Evolutionary conservation across 495 filamentous ascomycete genomes (phyloP).

Genomic region (Penicillium diatomitis): DNA sequence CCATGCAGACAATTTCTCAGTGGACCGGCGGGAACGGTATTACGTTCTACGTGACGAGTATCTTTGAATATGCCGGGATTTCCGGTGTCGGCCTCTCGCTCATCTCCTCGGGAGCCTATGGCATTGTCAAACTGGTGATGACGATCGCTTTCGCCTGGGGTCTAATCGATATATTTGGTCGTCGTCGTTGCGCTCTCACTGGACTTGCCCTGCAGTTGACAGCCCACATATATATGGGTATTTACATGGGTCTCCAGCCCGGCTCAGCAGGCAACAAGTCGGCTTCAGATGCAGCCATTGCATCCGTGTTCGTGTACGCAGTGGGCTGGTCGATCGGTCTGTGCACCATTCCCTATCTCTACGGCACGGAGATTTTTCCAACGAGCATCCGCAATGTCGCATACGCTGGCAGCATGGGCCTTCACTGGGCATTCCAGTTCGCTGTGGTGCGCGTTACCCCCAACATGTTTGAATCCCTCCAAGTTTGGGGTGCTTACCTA

Average conservation of each 20-base stretch:
- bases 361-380: slow-evolving; percentile 41
- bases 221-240: slow-evolving; percentile 35
- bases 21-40: slow-evolving; percentile 42
- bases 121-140: slow-evolving; percentile 37
- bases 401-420: slow-evolving; percentile 34
- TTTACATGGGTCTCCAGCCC: slow-evolving; percentile 35
- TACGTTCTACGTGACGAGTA: slow-evolving; percentile 36
- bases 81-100: slow-evolving; percentile 20
- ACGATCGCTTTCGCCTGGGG: slow-evolving; percentile 41
- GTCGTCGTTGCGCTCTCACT: slow-evolving; percentile 27
- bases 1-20: slow-evolving; percentile 38
- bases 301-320: slow-evolving; percentile 39
- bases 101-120: slow-evolving; percentile 36
- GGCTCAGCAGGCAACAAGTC: slow-evolving; percentile 22
- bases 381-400: slow-evolving; percentile 36
- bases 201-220: slow-evolving; percentile 31
- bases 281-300: slow-evolving; percentile 35
- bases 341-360: slow-evolving; percentile 40
- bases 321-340: slow-evolving; percentile 43
- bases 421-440: slow-evolving; percentile 44
- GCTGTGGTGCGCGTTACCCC: slow-evolving; percentile 40
- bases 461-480: slow-evolving; percentile 35
- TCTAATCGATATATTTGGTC: slow-evolving; percentile 35
- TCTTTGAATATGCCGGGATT: slow-evolving; percentile 35
- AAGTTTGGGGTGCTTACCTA: slow-evolving; percentile 39